Evolutionary conservation across 1,139 yeast genomes (phyloP), one percentile per base, ranked within the genome.

Genomic region (Blastobotrys elegans): DNA sequence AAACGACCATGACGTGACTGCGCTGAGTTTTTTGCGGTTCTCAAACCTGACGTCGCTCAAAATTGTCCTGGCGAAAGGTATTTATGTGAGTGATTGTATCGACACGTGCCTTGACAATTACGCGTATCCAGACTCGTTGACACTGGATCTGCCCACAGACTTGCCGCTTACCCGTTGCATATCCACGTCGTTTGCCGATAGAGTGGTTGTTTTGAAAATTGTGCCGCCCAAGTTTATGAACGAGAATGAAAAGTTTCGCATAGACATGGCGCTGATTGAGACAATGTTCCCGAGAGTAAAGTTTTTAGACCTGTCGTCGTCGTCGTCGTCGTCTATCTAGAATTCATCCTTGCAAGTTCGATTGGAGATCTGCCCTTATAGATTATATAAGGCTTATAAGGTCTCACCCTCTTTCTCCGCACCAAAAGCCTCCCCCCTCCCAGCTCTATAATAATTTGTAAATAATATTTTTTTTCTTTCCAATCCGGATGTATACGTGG

Each of bases 281-380:
- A 13, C 21, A 2, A 24, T 39, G 42, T 44, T 44, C 18, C 44
- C 44, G 11, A 24, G 17, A 10, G n/a, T 40, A 14, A 40, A 40
- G 29, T 2, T 31, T 7, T 31, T 40, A 6, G 37, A 32, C 21
- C 20, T 40, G 26, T 18, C 38, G 4, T 34, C 38, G 4, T 13
- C 27, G n/a, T n/a, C n/a, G n/a, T n/a, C n/a, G n/a, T n/a, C n/a
- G n/a, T n/a, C n/a, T n/a, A n/a, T n/a, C n/a, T n/a, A n/a, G n/a
- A n/a, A n/a, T n/a, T n/a, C n/a, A n/a, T n/a, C n/a, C n/a, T n/a
- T n/a, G n/a, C n/a, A n/a, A n/a, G n/a, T n/a, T n/a, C n/a, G n/a
- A n/a, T n/a, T n/a, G n/a, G n/a, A n/a, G n/a, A n/a, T n/a, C n/a
- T n/a, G n/a, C n/a, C n/a, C n/a, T n/a, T n/a, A n/a, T n/a, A n/a